A percentile compares a stretch with the other conserved stretches of the same genome.
Conservation (phyloP, 2,329 filamentous ascomycete species). For the Sporothrix globosa region DNA sequence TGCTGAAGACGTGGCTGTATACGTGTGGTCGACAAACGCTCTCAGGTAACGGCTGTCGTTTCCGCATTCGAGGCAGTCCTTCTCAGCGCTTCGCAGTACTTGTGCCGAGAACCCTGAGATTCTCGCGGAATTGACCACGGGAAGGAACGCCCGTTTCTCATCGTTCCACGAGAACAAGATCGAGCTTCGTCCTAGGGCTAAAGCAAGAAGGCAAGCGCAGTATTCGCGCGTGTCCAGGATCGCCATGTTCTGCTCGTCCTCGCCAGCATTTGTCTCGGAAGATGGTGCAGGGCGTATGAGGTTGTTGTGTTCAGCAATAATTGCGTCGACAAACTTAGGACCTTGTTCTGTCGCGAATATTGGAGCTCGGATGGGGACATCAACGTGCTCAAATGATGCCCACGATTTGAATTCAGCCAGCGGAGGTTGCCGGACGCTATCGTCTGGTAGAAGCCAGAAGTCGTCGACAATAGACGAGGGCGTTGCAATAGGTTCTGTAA, state of each 20-base stretch:
- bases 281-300: constrained; percentile 38
- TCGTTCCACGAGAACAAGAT: constrained; percentile 68
- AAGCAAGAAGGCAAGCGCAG: constrained; percentile 61
- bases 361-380: constrained; percentile 45
- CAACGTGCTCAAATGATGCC: constrained; percentile 64
- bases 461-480: constrained; percentile 41
- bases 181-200: constrained; percentile 72
- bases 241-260: constrained; percentile 33
- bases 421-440: constrained; percentile 37
- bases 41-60: constrained; percentile 48
- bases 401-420: constrained; percentile 63
- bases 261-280: neutral
- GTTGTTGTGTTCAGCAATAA: constrained; percentile 52
- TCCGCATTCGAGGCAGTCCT: constrained; percentile 53
- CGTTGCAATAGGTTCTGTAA: neutral
- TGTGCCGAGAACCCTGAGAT: constrained; percentile 61
- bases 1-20: constrained; percentile 43
- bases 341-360: constrained; percentile 71
- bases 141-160: constrained; percentile 56
- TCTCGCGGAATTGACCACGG: constrained; percentile 52
- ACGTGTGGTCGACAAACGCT: constrained; percentile 34
- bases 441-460: constrained; percentile 54
- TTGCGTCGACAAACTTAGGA: constrained; percentile 66
- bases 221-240: constrained; percentile 56
- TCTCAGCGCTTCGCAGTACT: constrained; percentile 52